Conservation (phyloP, 2,329 filamentous ascomycete species). For the Paradendryphiella salina region DNA sequence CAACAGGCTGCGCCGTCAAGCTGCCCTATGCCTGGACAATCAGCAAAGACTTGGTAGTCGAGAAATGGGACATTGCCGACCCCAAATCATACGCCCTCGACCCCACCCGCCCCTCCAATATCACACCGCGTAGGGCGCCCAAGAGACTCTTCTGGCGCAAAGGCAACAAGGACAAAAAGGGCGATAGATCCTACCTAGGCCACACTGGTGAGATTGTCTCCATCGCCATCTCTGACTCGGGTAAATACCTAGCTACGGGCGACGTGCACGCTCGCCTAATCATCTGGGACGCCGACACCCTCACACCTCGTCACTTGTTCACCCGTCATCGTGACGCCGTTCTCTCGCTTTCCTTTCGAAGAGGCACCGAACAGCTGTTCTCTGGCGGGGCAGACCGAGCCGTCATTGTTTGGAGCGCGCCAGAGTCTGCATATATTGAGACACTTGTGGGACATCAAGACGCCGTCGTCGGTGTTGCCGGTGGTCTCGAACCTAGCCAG, state of each 20-base stretch:
- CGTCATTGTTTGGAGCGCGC: conserved; percentile 91
- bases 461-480: conserved; percentile 77
- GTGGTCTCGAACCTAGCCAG: conserved; percentile 62
- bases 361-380: conserved; percentile 87
- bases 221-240: conserved; percentile 84
- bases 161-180: conserved; percentile 62
- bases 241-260: conserved; percentile 88
- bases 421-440: conserved; percentile 91
- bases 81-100: conserved; percentile 33
- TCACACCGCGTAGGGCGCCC: conserved; percentile 63
- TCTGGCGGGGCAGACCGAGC: conserved; percentile 89
- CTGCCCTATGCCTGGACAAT: conserved; percentile 85
- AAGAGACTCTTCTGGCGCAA: conserved; percentile 65
- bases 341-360: conserved; percentile 80
- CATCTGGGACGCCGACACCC: conserved; percentile 79
- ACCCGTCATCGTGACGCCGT: conserved; percentile 90
- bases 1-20: conserved; percentile 73
- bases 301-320: conserved; percentile 81
- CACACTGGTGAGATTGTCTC: conserved; percentile 80
- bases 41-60: conserved; percentile 79
- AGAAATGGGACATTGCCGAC: conserved; percentile 86
- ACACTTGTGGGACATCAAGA: conserved; percentile 97
- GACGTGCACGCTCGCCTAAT: conserved; percentile 83
- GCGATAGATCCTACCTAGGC: conserved; percentile 65
- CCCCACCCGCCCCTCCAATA: conserved; percentile 36